Conservation (phyloP, 805 yeast genomes). For the Candida odintsovae region DNA sequence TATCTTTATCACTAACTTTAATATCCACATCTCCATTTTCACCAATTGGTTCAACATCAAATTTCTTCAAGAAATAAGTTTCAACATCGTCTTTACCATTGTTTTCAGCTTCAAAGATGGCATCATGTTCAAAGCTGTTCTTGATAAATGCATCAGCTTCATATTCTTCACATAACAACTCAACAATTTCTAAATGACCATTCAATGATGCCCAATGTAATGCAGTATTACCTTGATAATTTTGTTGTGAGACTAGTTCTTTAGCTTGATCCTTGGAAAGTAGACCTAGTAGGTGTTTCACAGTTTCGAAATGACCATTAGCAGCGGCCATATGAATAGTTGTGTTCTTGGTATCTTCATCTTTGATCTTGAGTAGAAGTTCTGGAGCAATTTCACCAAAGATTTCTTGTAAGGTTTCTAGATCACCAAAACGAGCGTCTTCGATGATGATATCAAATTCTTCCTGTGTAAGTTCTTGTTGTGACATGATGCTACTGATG, state of each 20-base stretch:
- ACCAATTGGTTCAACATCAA: conserved; percentile 59
- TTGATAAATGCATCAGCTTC: conserved; percentile 77
- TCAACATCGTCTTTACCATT: conserved; percentile 73
- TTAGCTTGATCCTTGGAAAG: conserved; percentile 40
- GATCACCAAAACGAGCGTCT: conserved; percentile 85
- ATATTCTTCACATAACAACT: conserved; percentile 64
- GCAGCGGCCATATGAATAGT: conserved; percentile 95
- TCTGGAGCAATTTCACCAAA: conserved; percentile 51
- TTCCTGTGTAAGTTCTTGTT: conserved; percentile 46
- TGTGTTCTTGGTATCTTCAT: conserved; percentile 61
- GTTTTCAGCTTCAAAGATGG: conserved; percentile 84
- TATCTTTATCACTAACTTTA: conserved; percentile 12
- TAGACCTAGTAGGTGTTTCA: conserved; percentile 51
- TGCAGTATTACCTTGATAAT: conserved; percentile 88
- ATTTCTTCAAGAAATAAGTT: conserved; percentile 67
- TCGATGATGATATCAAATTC: conserved; percentile 77
- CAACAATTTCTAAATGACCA: conserved; percentile 72
- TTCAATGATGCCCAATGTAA: conserved; percentile 94
- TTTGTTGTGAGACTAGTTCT: conserved; percentile 44
- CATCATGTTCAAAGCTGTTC: conserved; percentile 74
- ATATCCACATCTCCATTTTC: conserved; percentile 35
- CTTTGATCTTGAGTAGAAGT: conserved; percentile 42
- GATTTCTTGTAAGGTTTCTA: conserved; percentile 64
- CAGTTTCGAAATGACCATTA: conserved; percentile 76
- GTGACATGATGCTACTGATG: conserved; percentile 6